A percentile compares a stretch with the other conserved stretches of the same genome.
Conservation (phyloP, 306 rosid species). For the Cajanus cajan region DNA sequence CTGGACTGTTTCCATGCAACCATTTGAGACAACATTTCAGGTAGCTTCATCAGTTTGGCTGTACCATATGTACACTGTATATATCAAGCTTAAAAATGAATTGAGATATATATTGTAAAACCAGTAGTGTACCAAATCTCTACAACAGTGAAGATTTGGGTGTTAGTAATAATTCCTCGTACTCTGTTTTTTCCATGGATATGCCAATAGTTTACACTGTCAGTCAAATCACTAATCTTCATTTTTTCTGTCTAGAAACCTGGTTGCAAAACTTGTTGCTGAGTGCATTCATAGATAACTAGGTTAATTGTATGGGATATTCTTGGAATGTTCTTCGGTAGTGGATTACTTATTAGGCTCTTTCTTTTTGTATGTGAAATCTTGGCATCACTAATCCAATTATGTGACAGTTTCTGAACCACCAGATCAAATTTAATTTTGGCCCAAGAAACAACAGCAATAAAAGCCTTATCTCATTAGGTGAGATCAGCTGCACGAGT, state of each 20-base stretch:
- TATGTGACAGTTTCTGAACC: neutral
- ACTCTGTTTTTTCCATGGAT: neutral
- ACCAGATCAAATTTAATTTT: neutral
- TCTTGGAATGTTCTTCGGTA: neutral
- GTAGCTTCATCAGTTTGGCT: neutral
- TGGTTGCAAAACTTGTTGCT: neutral
- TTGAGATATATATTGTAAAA: neutral
- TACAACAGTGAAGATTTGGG: neutral
- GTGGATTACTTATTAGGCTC: neutral
- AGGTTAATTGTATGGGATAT: neutral
- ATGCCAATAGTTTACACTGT: neutral
- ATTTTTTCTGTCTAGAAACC: too few species aligned
- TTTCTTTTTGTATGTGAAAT: neutral
- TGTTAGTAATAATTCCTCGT: neutral
- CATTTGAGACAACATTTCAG: neutral
- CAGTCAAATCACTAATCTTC: too few species aligned
- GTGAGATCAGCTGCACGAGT: neutral
- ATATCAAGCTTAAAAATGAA: neutral
- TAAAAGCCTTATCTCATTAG: neutral
- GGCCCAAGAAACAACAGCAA: neutral
- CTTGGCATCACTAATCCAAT: neutral
- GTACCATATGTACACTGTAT: constrained; percentile 13
- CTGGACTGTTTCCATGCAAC: neutral
- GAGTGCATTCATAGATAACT: neutral
- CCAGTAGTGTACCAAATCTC: neutral